Evolutionary conservation across 2,329 filamentous ascomycete species (phyloP), one percentile per base, ranked within the genome.

Genomic region (Neopestalotiopsis sp.): DNA sequence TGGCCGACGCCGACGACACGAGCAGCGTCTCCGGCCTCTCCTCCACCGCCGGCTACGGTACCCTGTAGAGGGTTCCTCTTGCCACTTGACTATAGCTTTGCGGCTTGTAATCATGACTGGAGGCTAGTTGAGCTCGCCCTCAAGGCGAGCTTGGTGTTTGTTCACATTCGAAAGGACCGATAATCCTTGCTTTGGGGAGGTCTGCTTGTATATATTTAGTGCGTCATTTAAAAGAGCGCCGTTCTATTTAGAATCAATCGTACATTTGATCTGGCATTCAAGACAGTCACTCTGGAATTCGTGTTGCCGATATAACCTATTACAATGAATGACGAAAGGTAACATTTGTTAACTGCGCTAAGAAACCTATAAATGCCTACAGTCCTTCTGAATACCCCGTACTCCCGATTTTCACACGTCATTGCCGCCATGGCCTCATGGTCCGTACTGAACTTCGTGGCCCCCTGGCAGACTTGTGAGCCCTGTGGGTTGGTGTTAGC

Each of bases 11-110:
- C 57, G 42, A 58, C 24, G 30, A 66, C 28, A 62, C 68, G 40
- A 17, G 32, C 20, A 45, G 40, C 62, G 68, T 63, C 61, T 61
- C 56, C 61, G 49, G 24, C 40, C 66, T 70, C 30, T 45, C 53
- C 20, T 32, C 62, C 57, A 42, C 34, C n/a, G 68, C 68, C 32
- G 68, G 68, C 56, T 49, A 68, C 40, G 68, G 68, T 17, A 68
- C 62, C 45, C 42, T 70, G 40, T 70, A 66, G 66, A 13, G 32
- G 32, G 32, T 24, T 53, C 9, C n/a, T 20, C 1, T 14, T 34
- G 20, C 9, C 20, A 6, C 57, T 13, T 59, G 10, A 4, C 24
- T 34, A n/a, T 59, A 14, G 57, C 20, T 59, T 53, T 17, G 45
- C 24, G 14, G 14, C 7, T 62, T 9, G 32, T 24, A 30, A 40